Evolutionary conservation across 2,329 filamentous ascomycete species (phyloP).

Genomic region (Aureobasidium sp.): DNA sequence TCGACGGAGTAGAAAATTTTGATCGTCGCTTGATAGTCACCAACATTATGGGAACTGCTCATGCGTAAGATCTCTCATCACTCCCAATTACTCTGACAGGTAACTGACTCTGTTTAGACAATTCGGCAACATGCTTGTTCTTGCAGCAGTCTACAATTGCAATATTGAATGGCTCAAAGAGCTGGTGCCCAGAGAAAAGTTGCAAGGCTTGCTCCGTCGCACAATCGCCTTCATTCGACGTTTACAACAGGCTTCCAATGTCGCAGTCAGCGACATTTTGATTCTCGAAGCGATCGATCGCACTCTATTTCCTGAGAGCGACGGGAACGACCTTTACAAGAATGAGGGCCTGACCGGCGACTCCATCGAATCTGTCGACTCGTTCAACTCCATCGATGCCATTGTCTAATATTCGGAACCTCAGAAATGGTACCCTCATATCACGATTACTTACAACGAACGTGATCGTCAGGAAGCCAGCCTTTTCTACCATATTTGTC

Average conservation of each 20-base stretch:
- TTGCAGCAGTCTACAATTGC: conserved; percentile 71
- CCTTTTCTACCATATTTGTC: neutral
- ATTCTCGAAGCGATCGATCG: conserved; percentile 8
- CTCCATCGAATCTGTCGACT: conserved; percentile 40
- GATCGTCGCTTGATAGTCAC: conserved; percentile 64
- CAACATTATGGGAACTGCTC: conserved; percentile 92
- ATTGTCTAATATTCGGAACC: neutral
- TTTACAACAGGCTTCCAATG: neutral
- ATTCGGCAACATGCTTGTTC: conserved; percentile 93
- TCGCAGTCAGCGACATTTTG: neutral
- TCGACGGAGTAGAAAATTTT: conserved; percentile 57
- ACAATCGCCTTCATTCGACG: conserved; percentile 64
- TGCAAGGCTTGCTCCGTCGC: conserved; percentile 55
- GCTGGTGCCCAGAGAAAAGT: conserved; percentile 46
- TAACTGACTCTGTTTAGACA: conserved; percentile 48
- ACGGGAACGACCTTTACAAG: neutral
- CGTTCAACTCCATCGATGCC: neutral
- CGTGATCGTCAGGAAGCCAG: neutral
- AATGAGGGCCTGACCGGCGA: conserved; percentile 2
- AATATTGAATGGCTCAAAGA: conserved; percentile 41
- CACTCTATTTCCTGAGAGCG: neutral
- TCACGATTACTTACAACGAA: neutral
- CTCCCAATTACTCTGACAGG: neutral
- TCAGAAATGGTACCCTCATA: neutral
- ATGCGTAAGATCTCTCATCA: conserved; percentile 63